Evolutionary conservation across 2,329 filamentous ascomycete species (phyloP).

Genomic region (Beauveria bassiana): DNA sequence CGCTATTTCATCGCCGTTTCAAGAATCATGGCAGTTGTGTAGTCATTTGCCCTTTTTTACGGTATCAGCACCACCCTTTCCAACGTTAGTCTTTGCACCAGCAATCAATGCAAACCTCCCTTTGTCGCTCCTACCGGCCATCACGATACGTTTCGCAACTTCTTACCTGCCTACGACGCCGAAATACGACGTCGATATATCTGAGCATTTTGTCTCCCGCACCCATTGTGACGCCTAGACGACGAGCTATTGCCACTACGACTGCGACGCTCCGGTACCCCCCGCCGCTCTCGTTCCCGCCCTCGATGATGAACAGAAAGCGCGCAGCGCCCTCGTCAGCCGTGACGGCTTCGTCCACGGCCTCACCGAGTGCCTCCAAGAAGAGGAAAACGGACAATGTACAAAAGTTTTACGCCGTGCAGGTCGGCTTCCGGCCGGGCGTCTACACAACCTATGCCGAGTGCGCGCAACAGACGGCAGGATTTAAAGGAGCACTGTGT

Average conservation of each 20-base stretch:
- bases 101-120: slow-evolving; percentile 9
- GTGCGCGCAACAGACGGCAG: slow-evolving; percentile 52
- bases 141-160: neutral
- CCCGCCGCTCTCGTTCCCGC: neutral
- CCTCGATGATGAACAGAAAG: slow-evolving; percentile 23
- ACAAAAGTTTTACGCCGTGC: slow-evolving; percentile 58
- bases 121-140: neutral
- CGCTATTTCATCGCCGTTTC: neutral
- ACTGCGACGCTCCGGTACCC: neutral
- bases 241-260: neutral
- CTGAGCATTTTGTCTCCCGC: neutral
- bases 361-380: slow-evolving; percentile 23
- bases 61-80: slow-evolving; percentile 1
- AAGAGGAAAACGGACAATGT: slow-evolving; percentile 41
- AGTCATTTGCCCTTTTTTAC: neutral
- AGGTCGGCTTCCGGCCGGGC: slow-evolving; percentile 47
- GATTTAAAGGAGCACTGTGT: slow-evolving; percentile 61
- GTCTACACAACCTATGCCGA: slow-evolving; percentile 57
- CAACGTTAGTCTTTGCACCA: neutral
- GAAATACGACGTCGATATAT: neutral
- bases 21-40: neutral
- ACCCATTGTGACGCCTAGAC: neutral
- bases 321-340: slow-evolving; percentile 17
- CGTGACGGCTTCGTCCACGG: slow-evolving; percentile 13
- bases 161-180: neutral